These are phyloP conservation scores for Endothia cerciana DNA, from an alignment of 2,329 filamentous ascomycete species.

Conservation along the genomic window DNA sequence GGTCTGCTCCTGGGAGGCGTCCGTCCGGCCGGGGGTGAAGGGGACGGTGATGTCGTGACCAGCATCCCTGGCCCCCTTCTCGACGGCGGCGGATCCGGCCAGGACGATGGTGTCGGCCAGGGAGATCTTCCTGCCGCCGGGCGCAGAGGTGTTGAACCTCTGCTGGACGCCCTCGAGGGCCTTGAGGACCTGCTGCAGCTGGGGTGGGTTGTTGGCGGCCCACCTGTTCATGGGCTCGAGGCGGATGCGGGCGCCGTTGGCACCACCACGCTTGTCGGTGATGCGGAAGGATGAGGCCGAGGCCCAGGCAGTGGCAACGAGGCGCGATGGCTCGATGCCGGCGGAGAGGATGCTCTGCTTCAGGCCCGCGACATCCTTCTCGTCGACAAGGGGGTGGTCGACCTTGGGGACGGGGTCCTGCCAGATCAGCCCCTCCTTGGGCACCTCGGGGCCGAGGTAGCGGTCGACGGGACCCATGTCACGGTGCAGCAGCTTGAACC, in stretches of 20 bases:
- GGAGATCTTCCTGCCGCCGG: conserved; percentile 68
- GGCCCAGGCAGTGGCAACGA: conserved; percentile 70
- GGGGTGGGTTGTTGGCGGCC: conserved; percentile 72
- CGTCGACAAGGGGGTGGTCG: conserved; percentile 61
- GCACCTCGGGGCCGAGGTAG: conserved; percentile 76
- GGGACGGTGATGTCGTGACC: conserved; percentile 59
- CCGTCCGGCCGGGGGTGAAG: conserved; percentile 73
- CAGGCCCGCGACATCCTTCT: conserved; percentile 64
- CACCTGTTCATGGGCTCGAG: conserved; percentile 74
- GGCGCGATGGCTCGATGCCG: conserved; percentile 63
- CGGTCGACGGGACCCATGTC: conserved; percentile 77
- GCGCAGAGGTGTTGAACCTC: conserved; percentile 60
- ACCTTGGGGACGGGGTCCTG: conserved; percentile 72
- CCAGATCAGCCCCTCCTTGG: conserved; percentile 71
- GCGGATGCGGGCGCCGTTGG: conserved; percentile 78
- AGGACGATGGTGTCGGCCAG: conserved; percentile 78
- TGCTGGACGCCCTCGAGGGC: conserved; percentile 17
- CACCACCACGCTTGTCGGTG: conserved; percentile 80
- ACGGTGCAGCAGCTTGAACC: conserved; percentile 77
- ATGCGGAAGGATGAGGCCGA: conserved; percentile 74
- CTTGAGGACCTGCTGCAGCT: conserved; percentile 61
- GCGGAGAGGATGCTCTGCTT: conserved; percentile 70
- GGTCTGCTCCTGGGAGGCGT: conserved; percentile 74
- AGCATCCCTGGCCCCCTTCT: conserved; percentile 65
- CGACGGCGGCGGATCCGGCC: conserved; percentile 70